Base-by-base conservation (phyloP, 352 stramenopile species). In the Globisporangium paddicum region DNA sequence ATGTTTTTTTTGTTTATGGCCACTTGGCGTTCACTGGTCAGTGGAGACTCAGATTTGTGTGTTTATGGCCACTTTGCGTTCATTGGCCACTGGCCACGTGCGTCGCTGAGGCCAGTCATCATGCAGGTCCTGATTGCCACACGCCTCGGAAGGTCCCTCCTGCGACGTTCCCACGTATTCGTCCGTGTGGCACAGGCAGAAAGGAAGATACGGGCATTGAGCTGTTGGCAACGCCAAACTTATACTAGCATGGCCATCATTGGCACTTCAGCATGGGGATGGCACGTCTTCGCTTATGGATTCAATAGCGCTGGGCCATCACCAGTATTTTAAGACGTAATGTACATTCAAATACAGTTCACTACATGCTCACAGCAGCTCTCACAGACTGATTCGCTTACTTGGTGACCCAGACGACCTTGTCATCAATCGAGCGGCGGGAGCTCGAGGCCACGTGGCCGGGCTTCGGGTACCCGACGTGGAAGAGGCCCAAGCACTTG, bases 401-500 rank as follows among this genome's bases (percentile, higher is more conserved):
- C 28, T 72, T 37, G 32, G 53, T 63, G 38, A 77, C 49, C 77
- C 77, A 89, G 19, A 67, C 71, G 55, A 95, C 78, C 68, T 95
- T 95, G 38, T 92, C 82, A 4, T 69, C 51, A 44, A 90, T 86
- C 9, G 81, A 72, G 49, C 79, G 85, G 45, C 82, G 82, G 9
- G 66, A 67, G 25, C 79, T 80, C 7, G 16, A 21, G 52, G 83
- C 83, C 19, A 75, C 64, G 49, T 75, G 67, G 0, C 67, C 73
- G 21, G 61, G 69, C 65, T 83, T 91, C 2, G 72, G 70, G 46
- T 82, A 76, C 16, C 82, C 85, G 18, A 95, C 75, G 74, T 95
- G 93, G 56, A 95, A 93, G 6, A 92, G 67, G 13, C 85, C 85
- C 18, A 95, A 50, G 34, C 81, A 92, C 72, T 87, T 85, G 72